These are phyloP conservation scores for Tetracladium setigerum DNA, from an alignment of 495 filamentous ascomycete genomes.

Conservation along the genomic window DNA sequence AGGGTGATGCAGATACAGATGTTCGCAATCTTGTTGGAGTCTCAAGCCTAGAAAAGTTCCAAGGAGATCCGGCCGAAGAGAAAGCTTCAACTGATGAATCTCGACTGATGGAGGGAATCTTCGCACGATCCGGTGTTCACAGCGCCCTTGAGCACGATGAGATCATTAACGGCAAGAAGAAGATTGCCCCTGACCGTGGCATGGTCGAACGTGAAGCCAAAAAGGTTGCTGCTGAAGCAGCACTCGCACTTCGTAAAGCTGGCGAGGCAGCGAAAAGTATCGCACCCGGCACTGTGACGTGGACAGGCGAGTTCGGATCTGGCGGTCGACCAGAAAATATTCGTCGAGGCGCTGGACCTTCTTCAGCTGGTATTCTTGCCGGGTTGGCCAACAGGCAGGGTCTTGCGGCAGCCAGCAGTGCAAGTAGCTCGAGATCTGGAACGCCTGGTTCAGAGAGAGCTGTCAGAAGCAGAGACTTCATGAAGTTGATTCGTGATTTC, in stretches of 20 bases:
- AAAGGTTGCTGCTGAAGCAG: conserved; percentile 69
- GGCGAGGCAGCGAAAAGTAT: conserved; percentile 61
- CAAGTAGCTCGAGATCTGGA: conserved; percentile 24
- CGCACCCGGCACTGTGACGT: conserved; percentile 81
- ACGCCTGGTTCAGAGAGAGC: conserved; percentile 16
- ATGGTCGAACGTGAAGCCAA: conserved; percentile 77
- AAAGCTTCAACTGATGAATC: conserved; percentile 17
- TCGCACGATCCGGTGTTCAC: conserved; percentile 76
- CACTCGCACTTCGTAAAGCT: conserved; percentile 62
- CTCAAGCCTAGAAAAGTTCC: conserved; percentile 46
- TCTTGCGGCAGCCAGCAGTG: conserved; percentile 27
- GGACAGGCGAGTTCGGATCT: conserved; percentile 79
- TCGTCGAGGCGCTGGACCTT: conserved; percentile 26
- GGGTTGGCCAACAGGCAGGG: conserved; percentile 51
- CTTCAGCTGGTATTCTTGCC: conserved; percentile 50
- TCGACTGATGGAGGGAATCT: conserved; percentile 56
- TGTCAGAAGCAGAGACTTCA: conserved; percentile 44
- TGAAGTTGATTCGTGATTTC: conserved; percentile 66
- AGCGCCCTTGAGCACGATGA: conserved; percentile 83
- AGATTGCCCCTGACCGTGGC: conserved; percentile 56
- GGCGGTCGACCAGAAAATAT: conserved; percentile 47
- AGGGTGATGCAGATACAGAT: conserved; percentile 29
- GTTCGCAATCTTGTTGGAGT: conserved; percentile 49
- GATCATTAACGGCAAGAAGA: conserved; percentile 61
- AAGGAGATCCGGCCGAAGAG: conserved; percentile 16